Percentiles rank a stretch among this genome's conserved stretches.
These are phyloP conservation scores for Colletotrichum sp. DNA, from an alignment of 2,329 filamentous ascomycete genomes.

Conservation along the genomic window DNA sequence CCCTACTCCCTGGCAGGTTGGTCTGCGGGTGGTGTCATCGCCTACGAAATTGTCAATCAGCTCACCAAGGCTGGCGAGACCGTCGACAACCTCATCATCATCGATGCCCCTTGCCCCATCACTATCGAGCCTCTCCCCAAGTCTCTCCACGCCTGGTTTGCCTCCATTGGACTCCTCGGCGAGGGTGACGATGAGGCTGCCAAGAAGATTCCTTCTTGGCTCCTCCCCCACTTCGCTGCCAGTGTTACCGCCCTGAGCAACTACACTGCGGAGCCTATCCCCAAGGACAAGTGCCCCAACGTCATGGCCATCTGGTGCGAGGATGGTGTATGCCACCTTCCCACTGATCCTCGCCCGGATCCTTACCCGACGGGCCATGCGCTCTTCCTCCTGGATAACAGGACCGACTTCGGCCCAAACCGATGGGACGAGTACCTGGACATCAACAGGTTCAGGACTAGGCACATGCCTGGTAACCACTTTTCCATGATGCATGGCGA, in stretches of 20 bases:
- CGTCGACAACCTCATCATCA: conserved; percentile 66
- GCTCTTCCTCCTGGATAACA: conserved; percentile 75
- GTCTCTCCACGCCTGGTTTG: conserved; percentile 74
- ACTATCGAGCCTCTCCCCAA: conserved; percentile 71
- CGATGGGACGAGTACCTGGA: conserved; percentile 72
- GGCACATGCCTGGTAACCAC: conserved; percentile 75
- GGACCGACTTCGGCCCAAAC: conserved; percentile 73
- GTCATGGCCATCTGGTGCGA: conserved; percentile 74
- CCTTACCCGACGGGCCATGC: conserved; percentile 65
- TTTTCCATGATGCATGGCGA: conserved; percentile 78
- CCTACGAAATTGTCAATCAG: conserved; percentile 69
- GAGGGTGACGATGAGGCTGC: conserved; percentile 53
- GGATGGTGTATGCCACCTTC: conserved; percentile 73
- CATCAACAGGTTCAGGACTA: conserved; percentile 63
- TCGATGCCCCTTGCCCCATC: conserved; percentile 71
- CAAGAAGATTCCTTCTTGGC: conserved; percentile 71
- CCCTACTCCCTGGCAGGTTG: conserved; percentile 75
- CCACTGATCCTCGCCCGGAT: conserved; percentile 68
- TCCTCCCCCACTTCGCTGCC: conserved; percentile 75
- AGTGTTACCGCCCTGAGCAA: conserved; percentile 71
- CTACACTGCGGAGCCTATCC: conserved; percentile 70
- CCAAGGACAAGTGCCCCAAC: conserved; percentile 62
- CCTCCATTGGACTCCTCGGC: conserved; percentile 73
- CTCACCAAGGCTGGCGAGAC: conserved; percentile 61
- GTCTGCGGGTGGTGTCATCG: conserved; percentile 79